These are phyloP conservation scores for Moesziomyces sp. DNA, from an alignment of 1,284 basidiomycete species.

Conservation along the genomic window DNA sequence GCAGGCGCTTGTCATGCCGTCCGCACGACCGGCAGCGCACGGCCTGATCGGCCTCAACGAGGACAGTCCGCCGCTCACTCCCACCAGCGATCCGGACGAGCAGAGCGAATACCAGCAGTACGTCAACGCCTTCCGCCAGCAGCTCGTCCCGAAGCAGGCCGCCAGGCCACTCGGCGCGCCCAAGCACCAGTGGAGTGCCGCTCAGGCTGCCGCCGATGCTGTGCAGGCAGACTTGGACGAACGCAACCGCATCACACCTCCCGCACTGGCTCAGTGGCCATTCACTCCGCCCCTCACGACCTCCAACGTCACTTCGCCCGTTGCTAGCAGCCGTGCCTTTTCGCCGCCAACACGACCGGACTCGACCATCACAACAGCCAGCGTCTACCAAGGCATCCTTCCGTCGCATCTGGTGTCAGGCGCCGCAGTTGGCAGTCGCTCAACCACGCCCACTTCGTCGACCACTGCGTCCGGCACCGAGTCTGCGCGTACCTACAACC, in stretches of 20 bases:
- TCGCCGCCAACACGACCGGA: conserved; percentile 41
- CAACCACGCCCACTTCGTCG: conserved; percentile 37
- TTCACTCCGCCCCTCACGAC: conserved; percentile 47
- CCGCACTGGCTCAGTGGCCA: conserved; percentile 28
- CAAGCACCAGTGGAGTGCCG: conserved; percentile 56
- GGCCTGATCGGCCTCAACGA: conserved; percentile 52
- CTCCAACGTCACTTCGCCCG: conserved; percentile 39
- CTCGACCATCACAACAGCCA: conserved; percentile 28
- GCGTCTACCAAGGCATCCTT: conserved; percentile 30
- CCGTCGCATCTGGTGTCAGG: conserved; percentile 39
- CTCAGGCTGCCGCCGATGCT: conserved; percentile 55
- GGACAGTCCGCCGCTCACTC: conserved; percentile 60
- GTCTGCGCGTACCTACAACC: conserved; percentile 17
- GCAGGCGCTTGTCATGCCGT: conserved; percentile 56
- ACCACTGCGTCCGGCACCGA: conserved; percentile 18
- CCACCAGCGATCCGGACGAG: conserved; percentile 46
- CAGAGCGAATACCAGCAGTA: conserved; percentile 40
- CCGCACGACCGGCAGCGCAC: conserved; percentile 52
- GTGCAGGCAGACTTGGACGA: conserved; percentile 24
- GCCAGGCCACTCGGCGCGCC: conserved; percentile 29
- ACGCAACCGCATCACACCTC: conserved; percentile 27
- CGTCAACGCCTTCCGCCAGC: conserved; percentile 33
- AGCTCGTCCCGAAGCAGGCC: conserved; percentile 13
- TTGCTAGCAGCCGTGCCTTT: conserved; percentile 35
- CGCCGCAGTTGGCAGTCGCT: conserved; percentile 21